Conservation (phyloP, 805 yeast species). For the Candida morakotiae region DNA sequence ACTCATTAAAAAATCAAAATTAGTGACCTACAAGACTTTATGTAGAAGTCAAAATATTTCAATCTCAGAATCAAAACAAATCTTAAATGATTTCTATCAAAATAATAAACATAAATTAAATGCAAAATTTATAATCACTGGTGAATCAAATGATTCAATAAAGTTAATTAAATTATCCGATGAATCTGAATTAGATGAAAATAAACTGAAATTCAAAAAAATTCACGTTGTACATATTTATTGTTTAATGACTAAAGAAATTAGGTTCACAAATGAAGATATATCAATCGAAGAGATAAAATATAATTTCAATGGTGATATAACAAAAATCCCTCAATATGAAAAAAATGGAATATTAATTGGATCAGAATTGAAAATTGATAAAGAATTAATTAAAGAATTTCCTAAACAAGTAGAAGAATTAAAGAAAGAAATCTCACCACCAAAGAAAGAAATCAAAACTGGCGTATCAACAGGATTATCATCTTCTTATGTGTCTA, state of each 20-base stretch:
- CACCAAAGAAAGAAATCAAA: constrained; percentile 6
- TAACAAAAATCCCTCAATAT: constrained; percentile 14
- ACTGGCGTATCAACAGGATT: constrained; percentile 16
- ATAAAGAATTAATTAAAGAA: constrained; percentile 1
- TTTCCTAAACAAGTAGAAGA: constrained; percentile 5
- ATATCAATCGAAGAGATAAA: constrained; percentile 15
- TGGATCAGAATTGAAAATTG: constrained; percentile 20
- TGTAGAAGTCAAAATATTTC: constrained; percentile 38
- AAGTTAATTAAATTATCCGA: constrained; percentile 18
- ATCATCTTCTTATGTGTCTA: constrained; percentile 26
- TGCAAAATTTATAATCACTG: constrained; percentile 42
- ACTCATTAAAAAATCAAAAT: constrained; percentile 17
- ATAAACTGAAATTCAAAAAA: constrained; percentile 21
- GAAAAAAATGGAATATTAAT: constrained; percentile 27
- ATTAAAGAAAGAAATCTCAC: constrained; percentile 11
- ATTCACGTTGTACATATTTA: constrained; percentile 37
- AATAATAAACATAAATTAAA: constrained; percentile 30
- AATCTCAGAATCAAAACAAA: constrained; percentile 33
- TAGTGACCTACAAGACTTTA: constrained; percentile 40
- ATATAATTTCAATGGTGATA: constrained; percentile 10
- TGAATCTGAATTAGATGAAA: constrained; percentile 16
- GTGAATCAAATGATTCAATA: constrained; percentile 18
- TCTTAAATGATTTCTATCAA: constrained; percentile 35
- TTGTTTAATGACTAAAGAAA: constrained; percentile 20
- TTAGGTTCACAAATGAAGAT: constrained; percentile 11